Evolutionary conservation across 805 yeast species (phyloP), one percentile per base, ranked within the genome.

Genomic region (Teunomyces cretensis): DNA sequence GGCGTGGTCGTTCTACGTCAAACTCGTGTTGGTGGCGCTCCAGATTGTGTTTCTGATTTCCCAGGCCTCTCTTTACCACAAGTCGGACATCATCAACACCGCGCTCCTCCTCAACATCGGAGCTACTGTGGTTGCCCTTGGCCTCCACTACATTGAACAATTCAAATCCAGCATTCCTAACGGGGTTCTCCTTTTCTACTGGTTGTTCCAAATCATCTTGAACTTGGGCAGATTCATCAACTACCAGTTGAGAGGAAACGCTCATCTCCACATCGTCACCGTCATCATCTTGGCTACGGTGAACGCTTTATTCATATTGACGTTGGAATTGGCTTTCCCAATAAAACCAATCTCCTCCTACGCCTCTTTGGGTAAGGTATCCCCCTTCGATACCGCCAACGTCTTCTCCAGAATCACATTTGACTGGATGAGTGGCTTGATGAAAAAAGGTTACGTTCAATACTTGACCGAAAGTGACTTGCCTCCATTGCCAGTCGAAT

Each of bases 351-450:
- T 37, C 31, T 22, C 42, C 9, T 28, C 39, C 15, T 39, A n/a
- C 24, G 19, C 35, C 30, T n/a, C 30, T 45, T 30, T 33, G 26
- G 30, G 36, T 5, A 32, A 52, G 53, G 38, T 41, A 11, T 49
- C 72, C 36, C 86, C 84, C 1, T 66, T 70, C 33, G 84, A 80
- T 52, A 27, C 15, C 3, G 51, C 55, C 9, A 83, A 91, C 60
- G 68, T 90, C 12, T 80, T 92, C 51, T 84, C 96, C 2, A 72
- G 79, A 42, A 70, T 92, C 42, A 84, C 96, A 0, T 92, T 94
- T 62, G 69, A 83, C 22, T 94, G 99, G 98, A 88, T 94, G 96
- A 82, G 89, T 15, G 81, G 78, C 1, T 69, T 94, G 56, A 88
- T 94, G 84, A 78, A 70, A 53, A 79, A 79, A 43, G 98, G 98